Base-by-base conservation (phyloP, 805 yeast species). In the Wickerhamiella kazuoi region DNA sequence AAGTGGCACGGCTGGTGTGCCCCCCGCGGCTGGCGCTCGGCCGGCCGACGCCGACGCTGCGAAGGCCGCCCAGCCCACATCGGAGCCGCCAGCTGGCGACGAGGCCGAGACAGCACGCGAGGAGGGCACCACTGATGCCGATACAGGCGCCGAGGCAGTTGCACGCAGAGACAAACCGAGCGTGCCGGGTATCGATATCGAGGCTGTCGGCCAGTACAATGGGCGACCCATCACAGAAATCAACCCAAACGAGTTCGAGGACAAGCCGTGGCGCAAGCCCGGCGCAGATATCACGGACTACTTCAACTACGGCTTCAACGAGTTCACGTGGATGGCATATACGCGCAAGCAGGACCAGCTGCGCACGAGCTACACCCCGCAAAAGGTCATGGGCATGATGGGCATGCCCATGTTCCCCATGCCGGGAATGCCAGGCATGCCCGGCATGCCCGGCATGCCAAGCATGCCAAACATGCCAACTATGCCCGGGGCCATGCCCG, bases 261-360 rank as follows among this genome's bases (percentile, higher is more conserved):
- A 84, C 47, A 93, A 93, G 61, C 99, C 99, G 7, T 90, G 99
- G 99, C 71, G 98, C 54, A 75, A 80, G 46, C 96, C 97, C 1
- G 98, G 97, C 30, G 94, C 94, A 3, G 96, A 90, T 59, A 62
- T 82, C 31, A 71, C 93, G 6, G 97, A 90, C 57, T 93, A 84
- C 59, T 90, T 90, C 67, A 90, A 90, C 61, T 90, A 75, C 53
- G 98, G 98, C 1, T 90, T 90, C 54, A 94, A 90, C 55, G 99
- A 90, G 62, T 71, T 80, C 47, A 79, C 96, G 14, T 90, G 99
- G 99, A 74, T 79, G 40, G 83, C 86, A 19, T 90, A 90, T 60
- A 76, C 94, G 49, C 67, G 76, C 32, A 83, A 82, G 56, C 95
- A 86, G 53, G 94, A 86, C 56, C 76, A 74, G 47, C 52, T 78